phyloP scores from a whole-genome alignment of 2,329 filamentous ascomycete species.

The Fusarium circinatum region DNA sequence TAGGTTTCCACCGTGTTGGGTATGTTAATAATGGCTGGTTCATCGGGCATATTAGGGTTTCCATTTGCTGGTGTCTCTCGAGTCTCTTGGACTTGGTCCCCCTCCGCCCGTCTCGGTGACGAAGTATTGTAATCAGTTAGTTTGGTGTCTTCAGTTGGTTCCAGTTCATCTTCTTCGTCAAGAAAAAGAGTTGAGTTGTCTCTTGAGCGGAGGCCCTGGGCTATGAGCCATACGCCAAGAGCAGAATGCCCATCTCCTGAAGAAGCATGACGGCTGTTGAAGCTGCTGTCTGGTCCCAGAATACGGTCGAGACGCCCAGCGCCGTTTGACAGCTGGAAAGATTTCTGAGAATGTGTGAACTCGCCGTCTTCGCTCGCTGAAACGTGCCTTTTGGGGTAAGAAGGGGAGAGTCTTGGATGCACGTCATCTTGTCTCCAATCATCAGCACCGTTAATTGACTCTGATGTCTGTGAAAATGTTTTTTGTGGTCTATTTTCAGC shows the following conservation, averaged over 20 bases:
- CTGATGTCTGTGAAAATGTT: not conserved
- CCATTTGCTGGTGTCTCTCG: not conserved
- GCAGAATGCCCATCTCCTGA: conserved; percentile 50
- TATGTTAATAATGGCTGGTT: not conserved
- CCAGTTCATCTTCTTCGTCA: conserved; percentile 22
- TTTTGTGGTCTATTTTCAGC: not conserved
- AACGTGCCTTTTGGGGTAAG: not conserved
- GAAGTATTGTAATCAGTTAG: not conserved
- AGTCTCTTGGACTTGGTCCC: not conserved
- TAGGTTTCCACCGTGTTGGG: not conserved
- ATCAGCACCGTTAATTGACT: not conserved
- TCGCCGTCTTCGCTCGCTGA: conserved; percentile 7
- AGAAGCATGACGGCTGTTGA: conserved; percentile 45
- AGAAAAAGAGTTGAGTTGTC: conserved; percentile 38
- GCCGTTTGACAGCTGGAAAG: conserved; percentile 34
- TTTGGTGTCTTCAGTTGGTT: not conserved
- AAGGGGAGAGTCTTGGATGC: not conserved
- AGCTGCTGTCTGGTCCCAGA: conserved; percentile 41
- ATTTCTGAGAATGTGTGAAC: conserved; percentile 19
- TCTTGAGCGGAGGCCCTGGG: conserved; percentile 47
- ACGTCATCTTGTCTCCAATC: not conserved
- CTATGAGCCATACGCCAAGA: conserved; percentile 51
- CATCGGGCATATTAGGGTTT: not conserved
- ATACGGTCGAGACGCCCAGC: conserved; percentile 33
- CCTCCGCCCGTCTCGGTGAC: not conserved